phyloP scores from a whole-genome alignment of 805 yeast species.

The Kregervanrija fluxuum region DNA sequence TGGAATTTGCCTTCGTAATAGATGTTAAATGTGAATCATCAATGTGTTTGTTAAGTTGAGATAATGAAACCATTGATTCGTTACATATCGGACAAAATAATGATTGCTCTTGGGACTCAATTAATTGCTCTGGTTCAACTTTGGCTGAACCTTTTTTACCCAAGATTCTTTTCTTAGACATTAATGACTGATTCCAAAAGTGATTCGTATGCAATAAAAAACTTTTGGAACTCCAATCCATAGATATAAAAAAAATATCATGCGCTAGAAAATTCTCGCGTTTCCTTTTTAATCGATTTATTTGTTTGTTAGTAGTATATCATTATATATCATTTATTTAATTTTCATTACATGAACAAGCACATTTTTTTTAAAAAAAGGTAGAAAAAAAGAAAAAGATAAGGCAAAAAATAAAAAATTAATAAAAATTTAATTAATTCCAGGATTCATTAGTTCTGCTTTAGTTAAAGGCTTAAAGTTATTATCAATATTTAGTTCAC shows the following conservation, averaged over 20 bases:
- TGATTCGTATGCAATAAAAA: no score
- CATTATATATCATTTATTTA: no score
- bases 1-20: neutral
- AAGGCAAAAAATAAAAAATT: neutral
- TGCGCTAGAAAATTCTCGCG: no score
- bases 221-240: no score
- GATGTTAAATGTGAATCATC: conserved; percentile 52
- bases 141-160: conserved; percentile 7
- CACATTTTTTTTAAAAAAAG: no score
- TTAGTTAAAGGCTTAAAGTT: conserved; percentile 34
- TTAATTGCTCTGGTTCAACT: neutral
- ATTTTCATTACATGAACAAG: no score
- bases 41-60: conserved; percentile 59
- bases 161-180: conserved; percentile 19
- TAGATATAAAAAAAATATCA: no score
- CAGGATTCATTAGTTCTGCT: conserved; percentile 29
- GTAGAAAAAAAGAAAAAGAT: neutral
- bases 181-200: neutral
- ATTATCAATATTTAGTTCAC: conserved; percentile 21
- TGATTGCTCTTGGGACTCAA: no score
- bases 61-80: conserved; percentile 45
- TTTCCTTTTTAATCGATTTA: no score
- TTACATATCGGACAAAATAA: conserved; percentile 63
- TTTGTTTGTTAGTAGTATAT: no score
- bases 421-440: conserved; percentile 11